A percentile compares a stretch with the other conserved stretches of the same genome.
Conservation (phyloP, 1,284 basidiomycete genomes). For the Cryptococcus floricola region DNA sequence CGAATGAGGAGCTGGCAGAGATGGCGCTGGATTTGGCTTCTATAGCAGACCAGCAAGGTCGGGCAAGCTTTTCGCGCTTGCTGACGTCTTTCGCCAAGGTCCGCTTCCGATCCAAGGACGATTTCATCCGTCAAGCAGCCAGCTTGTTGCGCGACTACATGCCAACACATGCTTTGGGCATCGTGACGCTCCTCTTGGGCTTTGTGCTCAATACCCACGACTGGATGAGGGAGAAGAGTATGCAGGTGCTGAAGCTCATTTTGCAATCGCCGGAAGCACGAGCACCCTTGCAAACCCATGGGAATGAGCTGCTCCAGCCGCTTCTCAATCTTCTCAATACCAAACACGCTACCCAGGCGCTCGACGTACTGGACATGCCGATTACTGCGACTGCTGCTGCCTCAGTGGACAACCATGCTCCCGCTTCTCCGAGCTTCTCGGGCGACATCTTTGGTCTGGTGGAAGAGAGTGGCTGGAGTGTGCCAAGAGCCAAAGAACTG, state of each 20-base stretch:
- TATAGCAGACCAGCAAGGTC: constrained; percentile 68
- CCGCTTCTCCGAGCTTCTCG: constrained; percentile 5
- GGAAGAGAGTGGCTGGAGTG: constrained; percentile 77
- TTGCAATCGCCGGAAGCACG: constrained; percentile 80
- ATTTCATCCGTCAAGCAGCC: constrained; percentile 87
- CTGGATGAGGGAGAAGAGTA: constrained; percentile 75
- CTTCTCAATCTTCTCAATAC: constrained; percentile 79
- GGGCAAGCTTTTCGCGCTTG: constrained; percentile 72
- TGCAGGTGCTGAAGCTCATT: constrained; percentile 84
- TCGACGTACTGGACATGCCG: constrained; percentile 88
- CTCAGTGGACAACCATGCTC: constrained; percentile 61
- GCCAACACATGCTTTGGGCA: constrained; percentile 61
- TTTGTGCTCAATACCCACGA: constrained; percentile 78
- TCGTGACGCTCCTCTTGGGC: constrained; percentile 76
- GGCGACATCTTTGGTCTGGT: constrained; percentile 74
- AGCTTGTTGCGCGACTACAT: constrained; percentile 73
- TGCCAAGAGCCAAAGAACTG: constrained; percentile 62
- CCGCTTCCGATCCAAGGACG: constrained; percentile 87
- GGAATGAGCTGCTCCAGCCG: constrained; percentile 85
- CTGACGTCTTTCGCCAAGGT: constrained; percentile 83
- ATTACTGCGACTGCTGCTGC: constrained; percentile 67
- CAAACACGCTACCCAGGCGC: constrained; percentile 74
- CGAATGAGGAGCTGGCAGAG: constrained; percentile 60
- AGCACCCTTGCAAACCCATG: constrained; percentile 66
- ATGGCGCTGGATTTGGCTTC: constrained; percentile 72